phyloP scores from a whole-genome alignment of 176 grass and related monocot species.

The Hsuehochloa calcarea region DNA sequence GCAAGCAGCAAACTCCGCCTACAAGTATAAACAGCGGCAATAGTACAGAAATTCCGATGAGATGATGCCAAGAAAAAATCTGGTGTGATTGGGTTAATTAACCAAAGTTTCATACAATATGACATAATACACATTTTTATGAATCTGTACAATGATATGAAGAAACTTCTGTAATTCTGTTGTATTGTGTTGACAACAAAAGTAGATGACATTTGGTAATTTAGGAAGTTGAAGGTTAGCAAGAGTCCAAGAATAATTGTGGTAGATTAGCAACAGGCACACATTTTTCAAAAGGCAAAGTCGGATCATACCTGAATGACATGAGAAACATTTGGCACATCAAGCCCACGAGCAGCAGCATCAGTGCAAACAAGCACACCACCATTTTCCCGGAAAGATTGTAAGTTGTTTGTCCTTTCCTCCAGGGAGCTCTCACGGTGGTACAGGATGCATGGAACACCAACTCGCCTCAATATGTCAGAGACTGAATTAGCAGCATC shows the following conservation, averaged over 20 bases:
- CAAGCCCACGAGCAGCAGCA: conserved; percentile 90
- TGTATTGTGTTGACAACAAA: neutral
- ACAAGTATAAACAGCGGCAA: neutral
- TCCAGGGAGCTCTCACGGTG: conserved; percentile 74
- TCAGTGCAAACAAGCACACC: conserved; percentile 96
- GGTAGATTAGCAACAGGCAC: neutral
- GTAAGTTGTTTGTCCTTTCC: conserved; percentile 65
- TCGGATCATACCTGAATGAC: conserved; percentile 74
- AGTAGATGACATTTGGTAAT: neutral
- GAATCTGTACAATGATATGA: neutral
- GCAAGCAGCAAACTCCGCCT: conserved; percentile 94
- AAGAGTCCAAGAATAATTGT: neutral
- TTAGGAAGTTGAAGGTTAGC: neutral
- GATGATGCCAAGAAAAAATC: neutral
- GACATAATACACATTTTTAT: neutral
- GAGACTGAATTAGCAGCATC: conserved; percentile 83
- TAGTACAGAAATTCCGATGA: neutral
- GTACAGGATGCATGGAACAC: conserved; percentile 67
- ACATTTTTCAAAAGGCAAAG: neutral
- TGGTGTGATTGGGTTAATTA: neutral
- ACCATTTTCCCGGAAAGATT: conserved; percentile 63
- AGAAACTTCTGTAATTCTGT: neutral
- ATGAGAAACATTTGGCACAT: conserved; percentile 84
- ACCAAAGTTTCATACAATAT: neutral
- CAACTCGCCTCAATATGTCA: conserved; percentile 66